These are phyloP conservation scores for Rhynchosporium graminicola DNA, from an alignment of 2,329 filamentous ascomycete species.

Conservation along the genomic window DNA sequence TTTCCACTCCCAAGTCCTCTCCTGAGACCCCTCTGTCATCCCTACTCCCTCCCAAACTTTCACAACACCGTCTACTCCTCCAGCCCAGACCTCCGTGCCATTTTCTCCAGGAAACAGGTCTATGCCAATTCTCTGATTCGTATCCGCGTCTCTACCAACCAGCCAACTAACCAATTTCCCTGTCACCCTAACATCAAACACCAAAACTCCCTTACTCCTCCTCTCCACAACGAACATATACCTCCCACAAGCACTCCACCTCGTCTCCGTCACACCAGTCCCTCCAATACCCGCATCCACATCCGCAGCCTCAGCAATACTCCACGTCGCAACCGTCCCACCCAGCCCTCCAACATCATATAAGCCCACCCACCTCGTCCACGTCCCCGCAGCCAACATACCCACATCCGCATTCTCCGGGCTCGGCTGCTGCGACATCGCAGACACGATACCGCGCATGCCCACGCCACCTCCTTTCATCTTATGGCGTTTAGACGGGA, in stretches of 20 bases:
- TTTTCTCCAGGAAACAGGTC: conserved; percentile 53
- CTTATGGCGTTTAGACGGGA: conserved; percentile 59
- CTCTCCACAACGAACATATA: conserved; percentile 66
- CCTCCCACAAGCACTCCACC: conserved; percentile 64
- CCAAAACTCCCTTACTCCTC: conserved; percentile 53
- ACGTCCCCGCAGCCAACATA: conserved; percentile 62
- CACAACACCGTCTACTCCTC: conserved; percentile 55
- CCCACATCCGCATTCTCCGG: conserved; percentile 35
- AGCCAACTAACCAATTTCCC: conserved; percentile 58
- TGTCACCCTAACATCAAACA: conserved; percentile 64
- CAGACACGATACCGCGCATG: conserved; percentile 62
- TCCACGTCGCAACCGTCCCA: conserved; percentile 59
- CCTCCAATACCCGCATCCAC: conserved; percentile 54
- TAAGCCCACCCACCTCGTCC: conserved; percentile 62
- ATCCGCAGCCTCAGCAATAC: conserved; percentile 56
- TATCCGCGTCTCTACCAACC: conserved; percentile 50
- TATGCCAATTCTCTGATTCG: conserved; percentile 58
- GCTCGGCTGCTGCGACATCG: conserved; percentile 51
- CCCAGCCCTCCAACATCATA: conserved; percentile 61
- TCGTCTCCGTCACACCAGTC: conserved; percentile 60
- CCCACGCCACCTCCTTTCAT: conserved; percentile 62
- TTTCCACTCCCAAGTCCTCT: conserved; percentile 39
- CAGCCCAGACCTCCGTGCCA: conserved; percentile 64
- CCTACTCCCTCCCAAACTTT: conserved; percentile 61
- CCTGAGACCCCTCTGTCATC: conserved; percentile 44